Evolutionary conservation across 352 stramenopile species (phyloP), one percentile per base, ranked within the genome.

Genomic region (Phytophthora ohioensis): DNA sequence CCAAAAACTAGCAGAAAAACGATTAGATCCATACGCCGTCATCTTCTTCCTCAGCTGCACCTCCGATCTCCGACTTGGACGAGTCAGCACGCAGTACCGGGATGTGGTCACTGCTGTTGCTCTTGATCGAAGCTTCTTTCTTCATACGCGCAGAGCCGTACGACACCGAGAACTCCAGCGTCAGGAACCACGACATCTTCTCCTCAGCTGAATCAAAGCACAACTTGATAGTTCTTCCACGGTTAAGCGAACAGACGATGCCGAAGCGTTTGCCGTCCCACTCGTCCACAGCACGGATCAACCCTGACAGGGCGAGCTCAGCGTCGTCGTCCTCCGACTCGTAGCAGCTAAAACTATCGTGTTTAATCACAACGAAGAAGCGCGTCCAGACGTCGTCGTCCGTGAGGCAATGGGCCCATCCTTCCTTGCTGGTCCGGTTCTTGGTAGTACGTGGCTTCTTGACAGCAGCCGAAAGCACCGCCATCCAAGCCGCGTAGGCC

Each of bases 161-260:
- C 36, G 85, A 88, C 5, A 92, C 82, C 0, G 85, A 85, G 54
- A 92, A 90, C 67, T 92, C 85, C 32, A 93, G 77, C 56, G 84
- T 92, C 30, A 94, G 71, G 59, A 94, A 90, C 86, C 86, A 94
- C 46, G 82, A 89, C 79, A 91, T 94, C 58, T 92, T 92, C 65
- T 94, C 86, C 67, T 94, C 86, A 10, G 85, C 83, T 38, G 82
- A 91, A 57, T 94, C 86, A 46, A 91, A 94, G 70, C 81, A 90
- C 36, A 94, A 61, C 65, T 92, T 87, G 70, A 94, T 89, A 46
- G 82, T 94, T 15, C 86, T 84, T 15, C 72, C 52, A 38, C 82
- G 80, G 61, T 92, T 94, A 21, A 94, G 82, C 57, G 76, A 85
- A 35, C 85, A 87, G 8, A 91, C 73, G 55, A 94, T 70, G 11